Evolutionary conservation across 352 stramenopile genomes (phyloP).

Genomic region (Plasmopara viticola): DNA sequence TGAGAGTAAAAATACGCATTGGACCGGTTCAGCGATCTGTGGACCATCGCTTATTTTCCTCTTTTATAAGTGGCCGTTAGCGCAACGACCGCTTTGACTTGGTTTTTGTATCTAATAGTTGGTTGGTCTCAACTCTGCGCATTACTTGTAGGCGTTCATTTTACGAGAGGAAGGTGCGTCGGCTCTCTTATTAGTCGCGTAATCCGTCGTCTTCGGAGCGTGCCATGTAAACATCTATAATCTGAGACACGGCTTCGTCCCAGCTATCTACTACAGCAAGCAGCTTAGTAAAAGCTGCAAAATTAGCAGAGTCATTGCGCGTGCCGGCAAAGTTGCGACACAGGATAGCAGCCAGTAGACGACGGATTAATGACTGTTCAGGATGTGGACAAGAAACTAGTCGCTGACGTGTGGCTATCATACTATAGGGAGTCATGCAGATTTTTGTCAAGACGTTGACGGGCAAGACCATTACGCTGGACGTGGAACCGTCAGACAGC

Average conservation of each 20-base stretch:
- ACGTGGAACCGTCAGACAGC: conserved; percentile 95
- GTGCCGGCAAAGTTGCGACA: too few species aligned
- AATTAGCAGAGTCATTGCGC: too few species aligned
- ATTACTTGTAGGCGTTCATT: conserved; percentile 31
- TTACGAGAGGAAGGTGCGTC: conserved; percentile 49
- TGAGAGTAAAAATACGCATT: not conserved
- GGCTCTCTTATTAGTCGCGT: conserved; percentile 1
- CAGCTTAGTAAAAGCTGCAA: not conserved
- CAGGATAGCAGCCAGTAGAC: not conserved
- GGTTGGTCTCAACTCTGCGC: conserved; percentile 24
- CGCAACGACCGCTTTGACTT: conserved; percentile 10
- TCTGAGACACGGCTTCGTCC: not conserved
- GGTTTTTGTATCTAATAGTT: conserved; percentile 17
- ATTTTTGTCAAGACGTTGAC: conserved; percentile 98
- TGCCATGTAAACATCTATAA: not conserved
- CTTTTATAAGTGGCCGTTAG: conserved; percentile 29
- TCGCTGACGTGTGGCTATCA: conserved; percentile 14
- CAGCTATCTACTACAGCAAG: not conserved
- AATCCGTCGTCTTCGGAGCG: conserved; percentile 6
- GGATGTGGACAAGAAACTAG: conserved; percentile 2
- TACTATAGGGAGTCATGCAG: conserved; percentile 79
- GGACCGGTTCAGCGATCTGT: conserved; percentile 19
- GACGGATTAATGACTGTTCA: conserved; percentile 3
- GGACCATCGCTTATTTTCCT: conserved; percentile 14
- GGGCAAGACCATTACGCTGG: conserved; percentile 95